Evolutionary conservation across 2,329 filamentous ascomycete genomes (phyloP), one percentile per base, ranked within the genome.

Genomic region (Chaetomiaceae sp.): DNA sequence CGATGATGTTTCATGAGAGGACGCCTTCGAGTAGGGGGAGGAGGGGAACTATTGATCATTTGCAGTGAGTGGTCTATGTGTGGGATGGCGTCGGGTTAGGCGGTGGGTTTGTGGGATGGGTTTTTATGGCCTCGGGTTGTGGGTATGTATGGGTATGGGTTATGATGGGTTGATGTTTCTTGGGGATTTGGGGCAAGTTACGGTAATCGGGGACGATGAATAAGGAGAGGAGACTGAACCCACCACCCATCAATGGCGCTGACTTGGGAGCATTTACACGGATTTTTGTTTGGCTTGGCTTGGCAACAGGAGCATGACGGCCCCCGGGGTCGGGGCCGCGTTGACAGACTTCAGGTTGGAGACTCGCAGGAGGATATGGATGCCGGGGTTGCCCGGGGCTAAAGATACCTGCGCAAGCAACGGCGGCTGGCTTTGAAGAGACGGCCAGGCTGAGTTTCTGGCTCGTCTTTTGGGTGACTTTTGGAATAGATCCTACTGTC

Each of bases 1-100:
- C 77, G 60, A 61, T 77, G 17, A 58, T 59, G 23, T 67, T 64
- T 63, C 71, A 59, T 61, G 69, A 44, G 58, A 68, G 63, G 34
- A 60, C 56, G 1, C 67, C 68, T 3, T 75, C 73, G 40, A 65
- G 69, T 20, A 68, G 68, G 53, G 68, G 69, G 54, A 66, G 73
- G 55, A 66, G 65, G 53, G 66, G 22, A 71, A 74, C 17, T 69
- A 74, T 22, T 75, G 61, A 58, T n/a, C n/a, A n/a, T n/a, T n/a
- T n/a, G n/a, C n/a, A 7, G 15, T 29, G 29, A 19, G 9, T 9
- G n/a, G 9, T 17, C 14, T 5, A 15, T 7, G 7, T 15, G 17
- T 20, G 47, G 17, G n/a, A n/a, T n/a, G n/a, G n/a, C n/a, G n/a
- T n/a, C n/a, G n/a, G n/a, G n/a, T n/a, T n/a, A n/a, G n/a, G n/a